Evolutionary conservation across 2,329 filamentous ascomycete species (phyloP), one percentile per base, ranked within the genome.

Genomic region (Venturiaceae sp.): DNA sequence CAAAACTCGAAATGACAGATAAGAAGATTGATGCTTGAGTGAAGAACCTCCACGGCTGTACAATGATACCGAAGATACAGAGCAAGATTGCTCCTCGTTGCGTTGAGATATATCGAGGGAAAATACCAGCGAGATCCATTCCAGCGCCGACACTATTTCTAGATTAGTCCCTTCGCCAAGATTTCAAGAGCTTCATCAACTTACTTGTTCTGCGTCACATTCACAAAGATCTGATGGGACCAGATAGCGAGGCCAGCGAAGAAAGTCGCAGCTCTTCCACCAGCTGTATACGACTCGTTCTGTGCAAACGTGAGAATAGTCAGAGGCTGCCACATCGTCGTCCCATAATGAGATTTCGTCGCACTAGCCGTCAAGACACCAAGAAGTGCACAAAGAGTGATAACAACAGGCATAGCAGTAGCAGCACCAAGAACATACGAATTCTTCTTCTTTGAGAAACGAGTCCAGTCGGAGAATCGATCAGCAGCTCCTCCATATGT

Each of bases 311-410:
- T 28, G 7, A 52, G 30, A 13, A 52, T 52, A 13, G 46, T 28
- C 5, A 52, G 30, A 16, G 19, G 46, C 46, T 52, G 46, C 46
- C 46, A 52, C 46, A 52, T 52, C 7, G 46, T 28, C 23, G 46
- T 52, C 7, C 46, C 46, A 52, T 52, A 52, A 32, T 32, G 14
- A 28, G 46, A 28, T 14, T n/a, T 28, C 3, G 46, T 52, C 46
- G 46, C 46, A 52, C 46, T 52, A 13, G 46, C 46, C 30, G 46
- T 52, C 46, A 52, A 52, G 8, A 52, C 46, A 52, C 46, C 46
- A 19, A 52, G 46, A 5, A 52, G 21, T 16, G 46, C 46, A 13
- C 46, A 52, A 3, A 52, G 28, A 3, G 47, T 53, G 16, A 53
- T 53, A 14, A 32, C 14, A 9, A 53, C 32, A 32, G 47, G 47